Conservation (phyloP, 768 basidiomycete species). For the Hysterangium stoloniferum region DNA sequence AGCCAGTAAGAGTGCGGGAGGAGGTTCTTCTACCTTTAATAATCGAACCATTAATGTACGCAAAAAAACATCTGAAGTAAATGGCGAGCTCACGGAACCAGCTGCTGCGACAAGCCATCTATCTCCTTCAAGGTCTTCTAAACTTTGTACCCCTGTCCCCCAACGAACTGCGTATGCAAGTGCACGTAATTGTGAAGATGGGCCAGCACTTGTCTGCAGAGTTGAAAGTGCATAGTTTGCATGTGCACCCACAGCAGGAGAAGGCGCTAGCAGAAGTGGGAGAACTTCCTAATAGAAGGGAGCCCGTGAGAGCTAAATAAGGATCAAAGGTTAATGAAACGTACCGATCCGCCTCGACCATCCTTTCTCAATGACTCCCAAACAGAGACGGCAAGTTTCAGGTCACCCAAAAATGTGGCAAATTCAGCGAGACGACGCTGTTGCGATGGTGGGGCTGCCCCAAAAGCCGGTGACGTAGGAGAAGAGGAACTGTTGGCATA, state of each 20-base stretch:
- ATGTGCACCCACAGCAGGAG: conserved; percentile 51
- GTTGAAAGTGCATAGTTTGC: conserved; percentile 51
- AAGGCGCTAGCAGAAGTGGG: conserved; percentile 62
- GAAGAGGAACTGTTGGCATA: conserved; percentile 28
- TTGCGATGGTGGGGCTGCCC: conserved; percentile 50
- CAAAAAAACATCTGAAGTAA: conserved; percentile 10
- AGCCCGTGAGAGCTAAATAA: background rate
- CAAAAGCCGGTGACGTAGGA: conserved; percentile 19
- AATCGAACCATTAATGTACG: conserved; percentile 1
- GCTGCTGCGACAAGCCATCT: conserved; percentile 85
- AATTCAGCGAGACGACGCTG: conserved; percentile 92
- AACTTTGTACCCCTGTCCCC: conserved; percentile 65
- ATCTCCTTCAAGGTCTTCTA: conserved; percentile 66
- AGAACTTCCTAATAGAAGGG: conserved; percentile 62
- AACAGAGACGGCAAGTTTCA: conserved; percentile 69
- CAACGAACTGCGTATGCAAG: conserved; percentile 67
- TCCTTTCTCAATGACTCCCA: conserved; percentile 90
- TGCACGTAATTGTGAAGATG: conserved; percentile 61
- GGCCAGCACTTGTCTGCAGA: conserved; percentile 42
- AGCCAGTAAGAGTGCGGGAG: conserved; percentile 69
- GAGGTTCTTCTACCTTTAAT: conserved; percentile 72
- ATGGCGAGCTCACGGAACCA: conserved; percentile 54
- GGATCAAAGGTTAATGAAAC: conserved; percentile 21
- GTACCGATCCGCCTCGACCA: conserved; percentile 63
- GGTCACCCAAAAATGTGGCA: conserved; percentile 86